Base-by-base conservation (phyloP, 768 basidiomycete species). In the Mycena metata region DNA sequence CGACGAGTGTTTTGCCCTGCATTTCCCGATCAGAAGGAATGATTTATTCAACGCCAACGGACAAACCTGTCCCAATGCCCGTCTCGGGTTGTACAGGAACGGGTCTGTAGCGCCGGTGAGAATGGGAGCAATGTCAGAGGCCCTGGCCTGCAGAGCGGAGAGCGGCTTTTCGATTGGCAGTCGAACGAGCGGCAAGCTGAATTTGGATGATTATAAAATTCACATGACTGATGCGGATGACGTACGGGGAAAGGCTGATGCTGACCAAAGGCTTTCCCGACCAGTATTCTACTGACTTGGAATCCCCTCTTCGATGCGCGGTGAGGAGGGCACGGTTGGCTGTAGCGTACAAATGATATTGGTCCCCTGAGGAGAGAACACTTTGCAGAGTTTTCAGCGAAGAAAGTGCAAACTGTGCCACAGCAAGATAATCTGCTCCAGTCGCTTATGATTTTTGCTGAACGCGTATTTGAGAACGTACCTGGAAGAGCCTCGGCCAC, bases 401-500 rank as follows among this genome's bases (percentile, higher is more conserved):
- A 2, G 95, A 94, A n/a, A 95, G 81, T n/a, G 93, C 88, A 77
- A 96, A 95, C 64, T 93, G 93, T 16, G 96, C 91, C 52, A 98
- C 93, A 3, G 92, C 86, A 45, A 90, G 84, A 73, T 94, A 90
- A 79, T 99, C 97, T 96, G 73, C 24, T 42, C 51, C 66, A 58
- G 64, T 56, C 42, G 16, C 11, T 51, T 54, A 26, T 64, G 60
- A 64, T 33, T 63, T 63, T 13, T 17, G 10, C 19, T 35, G 35
- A n/a, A 57, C 47, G 26, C 41, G 60, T 35, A 30, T 3, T 2
- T 23, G 17, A 60, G 45, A 5, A 80, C 86, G 60, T 68, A 95
- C 96, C 96, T 64, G 97, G 96, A 24, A 99, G 81, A 16, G 95
- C 90, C 78, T 98, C 95, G 2, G 95, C 94, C 3, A 99, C 90